Conservation (phyloP, 495 filamentous ascomycete genomes). For the Xylaria cubensis region DNA sequence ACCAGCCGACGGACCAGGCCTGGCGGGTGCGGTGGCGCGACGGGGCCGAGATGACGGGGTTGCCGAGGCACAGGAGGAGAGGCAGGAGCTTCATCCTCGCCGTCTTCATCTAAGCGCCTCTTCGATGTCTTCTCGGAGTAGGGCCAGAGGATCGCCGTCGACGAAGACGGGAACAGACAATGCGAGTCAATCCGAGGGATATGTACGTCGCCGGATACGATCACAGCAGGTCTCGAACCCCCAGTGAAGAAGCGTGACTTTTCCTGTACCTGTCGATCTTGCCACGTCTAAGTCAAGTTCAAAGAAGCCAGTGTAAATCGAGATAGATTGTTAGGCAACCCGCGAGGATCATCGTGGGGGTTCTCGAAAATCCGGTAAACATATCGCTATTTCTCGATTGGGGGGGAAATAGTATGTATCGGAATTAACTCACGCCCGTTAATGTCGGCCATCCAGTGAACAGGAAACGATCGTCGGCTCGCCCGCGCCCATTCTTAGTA, state of each 20-base stretch:
- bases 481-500: background rate
- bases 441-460: background rate
- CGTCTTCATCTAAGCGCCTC: slow-evolving; percentile 22
- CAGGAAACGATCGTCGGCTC: slow-evolving; percentile 21
- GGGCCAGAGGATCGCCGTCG: background rate
- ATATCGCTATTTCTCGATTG: background rate
- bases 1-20: slow-evolving; percentile 35
- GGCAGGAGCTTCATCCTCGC: slow-evolving; percentile 24
- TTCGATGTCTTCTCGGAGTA: background rate
- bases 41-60: slow-evolving; percentile 28
- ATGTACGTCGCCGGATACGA: background rate
- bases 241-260: background rate
- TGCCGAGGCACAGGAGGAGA: slow-evolving; percentile 22
- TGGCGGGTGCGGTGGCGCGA: slow-evolving; percentile 32
- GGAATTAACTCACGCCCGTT: background rate
- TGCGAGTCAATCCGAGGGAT: background rate
- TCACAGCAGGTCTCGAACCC: background rate
- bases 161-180: background rate
- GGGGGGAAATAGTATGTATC: background rate
- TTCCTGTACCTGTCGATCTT: background rate
- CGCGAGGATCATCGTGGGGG: background rate
- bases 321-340: slow-evolving; percentile 5
- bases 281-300: background rate
- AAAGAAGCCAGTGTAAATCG: background rate
- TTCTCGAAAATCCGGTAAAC: background rate